Conservation (phyloP, 225 moss, liverwort and hornwort species). For the Ulota crispa region DNA sequence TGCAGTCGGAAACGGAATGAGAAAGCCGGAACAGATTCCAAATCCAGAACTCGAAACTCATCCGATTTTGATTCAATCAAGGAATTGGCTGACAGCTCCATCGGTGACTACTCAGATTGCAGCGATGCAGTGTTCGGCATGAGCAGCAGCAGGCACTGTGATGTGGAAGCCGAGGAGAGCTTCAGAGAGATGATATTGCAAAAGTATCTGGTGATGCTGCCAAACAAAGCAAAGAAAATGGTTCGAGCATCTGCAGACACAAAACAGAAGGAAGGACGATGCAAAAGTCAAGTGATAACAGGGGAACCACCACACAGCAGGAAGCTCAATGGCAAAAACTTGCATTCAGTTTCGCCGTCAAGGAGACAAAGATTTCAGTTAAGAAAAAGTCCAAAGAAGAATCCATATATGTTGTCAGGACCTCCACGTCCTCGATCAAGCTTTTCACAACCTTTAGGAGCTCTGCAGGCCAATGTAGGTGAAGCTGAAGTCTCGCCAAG, state of each 20-base stretch:
- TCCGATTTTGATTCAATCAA: conserved; percentile 18
- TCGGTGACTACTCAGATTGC: conserved; percentile 24
- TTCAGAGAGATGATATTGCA: conserved; percentile 45
- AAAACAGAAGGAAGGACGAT: conserved; percentile 20
- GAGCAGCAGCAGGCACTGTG: background rate
- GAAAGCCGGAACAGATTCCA: background rate
- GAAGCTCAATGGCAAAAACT: conserved; percentile 16
- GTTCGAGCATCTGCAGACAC: background rate
- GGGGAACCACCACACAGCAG: background rate
- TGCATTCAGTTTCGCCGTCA: conserved; percentile 29
- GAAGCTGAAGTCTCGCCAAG: background rate
- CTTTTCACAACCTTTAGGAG: conserved; percentile 31
- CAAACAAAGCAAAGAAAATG: conserved; percentile 20
- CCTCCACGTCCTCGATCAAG: conserved; percentile 8
- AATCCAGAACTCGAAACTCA: conserved; percentile 1
- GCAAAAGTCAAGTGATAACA: conserved; percentile 16
- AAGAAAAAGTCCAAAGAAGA: conserved; percentile 23
- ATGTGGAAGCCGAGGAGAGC: conserved; percentile 23
- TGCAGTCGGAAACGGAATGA: conserved; percentile 18
- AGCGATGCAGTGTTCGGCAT: conserved; percentile 21
- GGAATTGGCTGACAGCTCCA: conserved; percentile 26
- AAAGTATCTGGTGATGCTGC: conserved; percentile 44
- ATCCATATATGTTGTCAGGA: background rate
- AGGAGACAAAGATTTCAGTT: conserved; percentile 23
- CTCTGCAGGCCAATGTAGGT: background rate